Evolutionary conservation across 1,284 basidiomycete genomes (phyloP).

Genomic region (Naganishia sp.): DNA sequence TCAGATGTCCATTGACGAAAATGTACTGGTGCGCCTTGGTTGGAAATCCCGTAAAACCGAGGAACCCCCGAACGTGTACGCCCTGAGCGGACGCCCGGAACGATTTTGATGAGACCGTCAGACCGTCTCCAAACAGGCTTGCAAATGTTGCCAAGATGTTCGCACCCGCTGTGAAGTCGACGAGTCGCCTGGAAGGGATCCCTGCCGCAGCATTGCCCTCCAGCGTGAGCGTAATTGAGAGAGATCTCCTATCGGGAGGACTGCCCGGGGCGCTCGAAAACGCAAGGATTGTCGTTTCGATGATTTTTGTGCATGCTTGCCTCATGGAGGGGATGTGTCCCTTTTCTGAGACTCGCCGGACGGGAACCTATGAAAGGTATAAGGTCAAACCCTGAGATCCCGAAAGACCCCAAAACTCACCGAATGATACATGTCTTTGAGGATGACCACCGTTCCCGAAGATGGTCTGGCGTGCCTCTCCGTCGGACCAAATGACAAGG

Average conservation of each 20-base stretch:
- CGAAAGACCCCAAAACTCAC: not conserved
- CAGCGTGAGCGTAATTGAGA: slow-evolving; percentile 63
- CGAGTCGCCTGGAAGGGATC: slow-evolving; percentile 33
- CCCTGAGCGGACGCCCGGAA: slow-evolving; percentile 60
- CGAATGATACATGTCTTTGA: slow-evolving; percentile 19
- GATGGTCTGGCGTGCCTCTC: not conserved
- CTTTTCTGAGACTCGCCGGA: not conserved
- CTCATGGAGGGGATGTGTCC: not conserved
- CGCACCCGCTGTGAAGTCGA: not conserved
- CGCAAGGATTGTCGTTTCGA: slow-evolving; percentile 71
- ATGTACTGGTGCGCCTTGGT: slow-evolving; percentile 63
- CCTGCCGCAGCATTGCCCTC: slow-evolving; percentile 56
- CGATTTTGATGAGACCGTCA: slow-evolving; percentile 61
- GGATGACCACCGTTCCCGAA: slow-evolving; percentile 16
- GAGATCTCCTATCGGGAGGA: slow-evolving; percentile 53
- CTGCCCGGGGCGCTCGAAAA: slow-evolving; percentile 47
- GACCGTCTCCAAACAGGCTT: slow-evolving; percentile 1
- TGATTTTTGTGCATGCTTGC: slow-evolving; percentile 63
- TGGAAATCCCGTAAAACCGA: slow-evolving; percentile 71
- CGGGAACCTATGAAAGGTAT: not conserved
- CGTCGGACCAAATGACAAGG: not conserved
- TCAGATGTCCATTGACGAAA: slow-evolving; percentile 70
- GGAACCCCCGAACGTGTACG: slow-evolving; percentile 70
- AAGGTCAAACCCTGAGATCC: not conserved
- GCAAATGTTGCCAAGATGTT: slow-evolving; percentile 10